Evolutionary conservation across 2,329 filamentous ascomycete genomes (phyloP).

Genomic region (Nannizziopsis barbatae): DNA sequence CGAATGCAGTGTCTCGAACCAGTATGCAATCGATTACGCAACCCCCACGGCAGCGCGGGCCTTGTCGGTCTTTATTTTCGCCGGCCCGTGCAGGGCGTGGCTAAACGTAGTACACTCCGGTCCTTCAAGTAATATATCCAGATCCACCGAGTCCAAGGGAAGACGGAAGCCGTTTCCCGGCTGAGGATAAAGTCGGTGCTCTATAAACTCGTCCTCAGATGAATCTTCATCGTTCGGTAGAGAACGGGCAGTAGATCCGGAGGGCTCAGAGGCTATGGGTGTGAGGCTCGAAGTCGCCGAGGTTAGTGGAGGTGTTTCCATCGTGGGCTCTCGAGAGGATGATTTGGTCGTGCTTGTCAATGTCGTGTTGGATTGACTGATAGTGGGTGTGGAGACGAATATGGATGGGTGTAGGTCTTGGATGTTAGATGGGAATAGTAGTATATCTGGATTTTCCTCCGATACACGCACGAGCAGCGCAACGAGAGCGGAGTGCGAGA

Average conservation of each 20-base stretch:
- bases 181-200: constrained; percentile 52
- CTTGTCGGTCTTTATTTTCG: constrained; percentile 12
- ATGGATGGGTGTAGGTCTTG: constrained; percentile 15
- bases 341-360: background rate
- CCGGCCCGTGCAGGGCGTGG: constrained; percentile 32
- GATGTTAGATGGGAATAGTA: constrained; percentile 47
- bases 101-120: constrained; percentile 47
- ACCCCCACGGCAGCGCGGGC: constrained; percentile 13
- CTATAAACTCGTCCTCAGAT: constrained; percentile 39
- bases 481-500: constrained; percentile 52
- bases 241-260: background rate
- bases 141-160: constrained; percentile 46
- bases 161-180: constrained; percentile 51
- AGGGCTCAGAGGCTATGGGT: background rate
- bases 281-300: constrained; percentile 9
- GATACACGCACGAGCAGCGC: constrained; percentile 53
- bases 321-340: background rate
- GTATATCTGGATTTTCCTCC: constrained; percentile 51
- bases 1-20: background rate
- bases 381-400: constrained; percentile 1
- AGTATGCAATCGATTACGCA: constrained; percentile 8
- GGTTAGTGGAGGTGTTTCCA: background rate
- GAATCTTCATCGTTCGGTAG: constrained; percentile 18
- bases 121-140: constrained; percentile 53
- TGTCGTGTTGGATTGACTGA: background rate